phyloP scores from a whole-genome alignment of 2,329 filamentous ascomycete species.

The Lachnellula occidentalis region DNA sequence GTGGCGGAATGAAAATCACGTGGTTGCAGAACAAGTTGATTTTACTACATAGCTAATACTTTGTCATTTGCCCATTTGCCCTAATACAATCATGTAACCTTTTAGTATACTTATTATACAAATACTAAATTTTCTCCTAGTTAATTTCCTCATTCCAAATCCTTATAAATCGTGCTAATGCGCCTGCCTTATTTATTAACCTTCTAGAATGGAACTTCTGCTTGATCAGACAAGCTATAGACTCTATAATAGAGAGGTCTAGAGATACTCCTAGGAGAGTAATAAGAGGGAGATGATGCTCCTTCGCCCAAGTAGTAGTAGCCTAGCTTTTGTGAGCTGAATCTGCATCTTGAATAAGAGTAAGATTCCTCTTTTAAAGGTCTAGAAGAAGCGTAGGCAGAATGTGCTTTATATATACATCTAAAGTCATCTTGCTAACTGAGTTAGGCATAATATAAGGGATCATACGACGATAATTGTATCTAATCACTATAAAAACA shows the following conservation, averaged over 20 bases:
- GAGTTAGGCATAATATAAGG: background rate
- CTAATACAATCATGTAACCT: background rate
- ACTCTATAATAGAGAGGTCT: constrained; percentile 1
- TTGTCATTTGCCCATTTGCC: background rate
- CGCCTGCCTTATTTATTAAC: too few species aligned
- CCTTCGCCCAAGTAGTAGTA: background rate
- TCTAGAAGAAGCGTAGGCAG: background rate
- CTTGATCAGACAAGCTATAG: background rate
- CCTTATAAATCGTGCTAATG: background rate
- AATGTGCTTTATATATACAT: background rate
- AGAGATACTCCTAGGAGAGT: background rate
- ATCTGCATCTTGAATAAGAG: background rate
- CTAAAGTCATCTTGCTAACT: background rate
- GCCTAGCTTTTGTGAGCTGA: background rate
- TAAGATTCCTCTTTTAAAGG: background rate
- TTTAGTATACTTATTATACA: background rate
- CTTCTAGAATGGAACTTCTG: background rate
- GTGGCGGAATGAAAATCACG: too few species aligned
- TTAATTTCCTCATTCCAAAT: background rate
- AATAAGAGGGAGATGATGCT: background rate
- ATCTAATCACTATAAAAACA: background rate
- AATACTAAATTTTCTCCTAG: background rate
- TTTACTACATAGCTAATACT: background rate
- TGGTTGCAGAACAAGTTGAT: too few species aligned
- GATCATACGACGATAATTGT: background rate